Evolutionary conservation across 2,329 filamentous ascomycete genomes (phyloP).

Genomic region (Penicillium sp.): DNA sequence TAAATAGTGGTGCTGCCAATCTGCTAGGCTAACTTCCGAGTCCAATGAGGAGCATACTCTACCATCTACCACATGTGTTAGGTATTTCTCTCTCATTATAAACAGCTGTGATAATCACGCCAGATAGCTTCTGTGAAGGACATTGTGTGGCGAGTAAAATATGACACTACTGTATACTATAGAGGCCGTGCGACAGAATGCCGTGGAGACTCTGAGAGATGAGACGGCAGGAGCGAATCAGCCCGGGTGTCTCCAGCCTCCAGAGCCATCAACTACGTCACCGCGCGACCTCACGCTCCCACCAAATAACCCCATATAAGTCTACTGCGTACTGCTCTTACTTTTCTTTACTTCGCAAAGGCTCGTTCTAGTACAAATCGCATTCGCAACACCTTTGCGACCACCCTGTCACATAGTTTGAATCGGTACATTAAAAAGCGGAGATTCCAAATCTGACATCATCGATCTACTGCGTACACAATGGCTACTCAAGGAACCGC

Average conservation of each 20-base stretch:
- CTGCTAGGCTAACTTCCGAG: neutral
- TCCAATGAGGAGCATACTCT: neutral
- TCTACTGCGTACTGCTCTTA: slow-evolving; percentile 11
- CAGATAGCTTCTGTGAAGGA: neutral
- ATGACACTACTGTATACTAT: too few species aligned
- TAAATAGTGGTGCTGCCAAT: neutral
- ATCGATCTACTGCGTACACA: slow-evolving; percentile 21
- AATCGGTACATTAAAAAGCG: neutral
- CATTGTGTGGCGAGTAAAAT: neutral
- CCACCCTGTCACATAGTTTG: neutral
- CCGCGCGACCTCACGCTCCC: slow-evolving; percentile 31
- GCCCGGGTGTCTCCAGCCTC: slow-evolving; percentile 26
- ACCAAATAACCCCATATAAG: slow-evolving; percentile 18
- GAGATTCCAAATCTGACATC: slow-evolving; percentile 20
- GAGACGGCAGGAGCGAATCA: slow-evolving; percentile 19
- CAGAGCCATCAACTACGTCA: slow-evolving; percentile 33
- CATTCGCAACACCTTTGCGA: slow-evolving; percentile 19
- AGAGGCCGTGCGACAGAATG: slow-evolving; percentile 7
- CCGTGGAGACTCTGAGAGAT: neutral
- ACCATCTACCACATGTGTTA: neutral
- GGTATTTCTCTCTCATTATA: neutral
- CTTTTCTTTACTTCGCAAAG: slow-evolving; percentile 9
- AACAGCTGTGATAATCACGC: neutral
- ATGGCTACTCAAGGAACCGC: slow-evolving; percentile 28
- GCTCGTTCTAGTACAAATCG: slow-evolving; percentile 6